Percentiles rank a stretch among this genome's conserved stretches.
Evolutionary conservation across 1,139 yeast genomes (phyloP).

Genomic region (Yamadazyma mexicana): DNA sequence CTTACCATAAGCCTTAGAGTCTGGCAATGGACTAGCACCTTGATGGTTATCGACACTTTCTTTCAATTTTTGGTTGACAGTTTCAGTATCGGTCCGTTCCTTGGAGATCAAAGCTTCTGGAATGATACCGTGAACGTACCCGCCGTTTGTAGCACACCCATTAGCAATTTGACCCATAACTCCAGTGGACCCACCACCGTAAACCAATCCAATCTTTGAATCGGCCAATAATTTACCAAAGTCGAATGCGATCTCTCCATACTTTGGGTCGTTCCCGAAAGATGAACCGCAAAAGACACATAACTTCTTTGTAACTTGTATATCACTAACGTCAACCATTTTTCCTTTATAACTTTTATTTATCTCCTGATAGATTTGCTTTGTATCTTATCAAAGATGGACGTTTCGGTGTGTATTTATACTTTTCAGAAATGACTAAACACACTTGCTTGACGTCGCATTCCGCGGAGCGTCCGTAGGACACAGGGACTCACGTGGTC

Average conservation of each 20-base stretch:
- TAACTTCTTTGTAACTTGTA: conserved; percentile 38
- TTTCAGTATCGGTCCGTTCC: conserved; percentile 57
- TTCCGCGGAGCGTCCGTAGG: conserved; percentile 1
- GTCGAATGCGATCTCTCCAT: conserved; percentile 52
- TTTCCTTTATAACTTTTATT: conserved; percentile 4
- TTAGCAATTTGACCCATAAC: conserved; percentile 86
- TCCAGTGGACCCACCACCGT: conserved; percentile 91
- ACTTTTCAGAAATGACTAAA: not conserved
- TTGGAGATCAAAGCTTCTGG: conserved; percentile 79
- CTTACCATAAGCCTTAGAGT: conserved; percentile 64
- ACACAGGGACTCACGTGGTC: not conserved
- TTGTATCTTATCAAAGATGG: not conserved
- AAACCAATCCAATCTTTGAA: conserved; percentile 73
- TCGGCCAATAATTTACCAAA: conserved; percentile 62
- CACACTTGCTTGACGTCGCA: not conserved
- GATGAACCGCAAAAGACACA: conserved; percentile 91
- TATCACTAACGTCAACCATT: conserved; percentile 9
- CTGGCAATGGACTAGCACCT: conserved; percentile 66
- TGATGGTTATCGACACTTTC: conserved; percentile 48
- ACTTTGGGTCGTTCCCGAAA: conserved; percentile 58
- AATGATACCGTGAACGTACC: conserved; percentile 82
- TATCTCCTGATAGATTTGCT: not conserved
- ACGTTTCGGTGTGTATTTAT: not conserved
- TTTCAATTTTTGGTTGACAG: conserved; percentile 48
- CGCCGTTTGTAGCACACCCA: conserved; percentile 63